Evolutionary conservation across 2,329 filamentous ascomycete species (phyloP).

Genomic region (Exserohilum rostratum): DNA sequence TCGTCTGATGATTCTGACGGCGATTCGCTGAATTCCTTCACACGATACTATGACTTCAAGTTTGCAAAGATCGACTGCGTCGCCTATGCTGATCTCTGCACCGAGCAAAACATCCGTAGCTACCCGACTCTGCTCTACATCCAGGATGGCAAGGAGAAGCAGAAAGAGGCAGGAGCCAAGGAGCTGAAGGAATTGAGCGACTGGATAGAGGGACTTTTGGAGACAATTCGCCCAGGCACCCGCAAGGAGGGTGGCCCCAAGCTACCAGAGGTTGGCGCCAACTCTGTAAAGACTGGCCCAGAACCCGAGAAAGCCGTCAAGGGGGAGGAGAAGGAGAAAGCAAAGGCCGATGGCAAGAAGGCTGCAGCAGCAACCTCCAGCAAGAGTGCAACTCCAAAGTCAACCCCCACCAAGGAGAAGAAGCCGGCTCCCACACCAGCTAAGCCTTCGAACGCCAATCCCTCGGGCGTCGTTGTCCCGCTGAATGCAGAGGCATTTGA

Average conservation of each 20-base stretch:
- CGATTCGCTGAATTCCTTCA: slow-evolving; percentile 70
- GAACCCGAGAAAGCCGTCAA: slow-evolving; percentile 46
- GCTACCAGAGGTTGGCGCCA: slow-evolving; percentile 74
- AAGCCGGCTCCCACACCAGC: slow-evolving; percentile 31
- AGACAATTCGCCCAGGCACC: slow-evolving; percentile 79
- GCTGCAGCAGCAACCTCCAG: slow-evolving; percentile 2
- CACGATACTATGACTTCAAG: slow-evolving; percentile 84
- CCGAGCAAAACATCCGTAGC: slow-evolving; percentile 66
- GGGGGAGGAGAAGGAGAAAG: slow-evolving; percentile 38
- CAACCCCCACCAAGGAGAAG: slow-evolving; percentile 35
- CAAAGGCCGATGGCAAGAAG: slow-evolving; percentile 13
- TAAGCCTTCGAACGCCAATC: slow-evolving; percentile 63
- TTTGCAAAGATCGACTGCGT: slow-evolving; percentile 88
- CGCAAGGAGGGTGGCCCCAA: slow-evolving; percentile 70
- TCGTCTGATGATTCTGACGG: slow-evolving; percentile 55
- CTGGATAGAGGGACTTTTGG: slow-evolving; percentile 77
- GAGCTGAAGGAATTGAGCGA: slow-evolving; percentile 69
- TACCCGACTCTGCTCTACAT: slow-evolving; percentile 83
- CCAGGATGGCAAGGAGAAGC: slow-evolving; percentile 74
- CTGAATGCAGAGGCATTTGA: slow-evolving; percentile 88
- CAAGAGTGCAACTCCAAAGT: slow-evolving; percentile 10
- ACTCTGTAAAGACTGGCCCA: slow-evolving; percentile 52
- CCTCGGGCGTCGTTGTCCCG: slow-evolving; percentile 73
- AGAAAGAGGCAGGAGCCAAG: slow-evolving; percentile 70
- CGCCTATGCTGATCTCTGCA: slow-evolving; percentile 79